Base-by-base conservation (phyloP, 768 basidiomycete genomes). In the Cystobasidium tubakii region DNA sequence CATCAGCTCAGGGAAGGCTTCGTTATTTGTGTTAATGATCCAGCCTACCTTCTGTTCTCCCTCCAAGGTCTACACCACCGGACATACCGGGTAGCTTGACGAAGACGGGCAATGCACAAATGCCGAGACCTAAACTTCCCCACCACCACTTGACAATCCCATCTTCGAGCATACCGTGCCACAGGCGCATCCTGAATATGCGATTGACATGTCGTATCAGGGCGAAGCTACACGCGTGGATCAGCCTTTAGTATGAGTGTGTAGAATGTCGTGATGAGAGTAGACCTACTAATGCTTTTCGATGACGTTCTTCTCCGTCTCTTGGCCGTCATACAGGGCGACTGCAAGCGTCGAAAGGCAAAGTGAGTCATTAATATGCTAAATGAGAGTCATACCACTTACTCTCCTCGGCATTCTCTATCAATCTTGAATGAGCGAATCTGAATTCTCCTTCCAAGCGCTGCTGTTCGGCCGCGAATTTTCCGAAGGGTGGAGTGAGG, bases 61-160 rank as follows among this genome's bases (percentile, higher is more conserved):
- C 85, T 27, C 92, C 95, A 62, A 97, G 84, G 81, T 97, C 94
- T 31, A 78, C 77, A 33, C 84, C 76, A 7, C 81, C 81, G 23
- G 83, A 80, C 42, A 86, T 83, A 19, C 91, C 94, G 23, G 92
- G 89, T 23, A 96, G 76, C 79, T 87, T 89, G 82, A 92, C 87
- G 82, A 99, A 99, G 7, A 95, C 89, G 0, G 95, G 95, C 60
- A 98, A 90, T 21, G 91, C 91, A 80, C 95, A 97, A 1, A 94
- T 86, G 66, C 90, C 86, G 34, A 93, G 88, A 44, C 95, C 95
- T 80, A 94, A 89, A 80, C 88, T 89, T 77, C 95, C 94, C 95
- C 95, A 99, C 9, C 94, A 79, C 82, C 81, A 97, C 82, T 99
- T 98, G 78, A 97, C 89, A 54, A 99, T 88, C 1, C 91, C 92